A percentile compares a stretch with the other conserved stretches of the same genome.
Conservation (phyloP, 495 filamentous ascomycete genomes). For the Hypomontagnella monticulosa region DNA sequence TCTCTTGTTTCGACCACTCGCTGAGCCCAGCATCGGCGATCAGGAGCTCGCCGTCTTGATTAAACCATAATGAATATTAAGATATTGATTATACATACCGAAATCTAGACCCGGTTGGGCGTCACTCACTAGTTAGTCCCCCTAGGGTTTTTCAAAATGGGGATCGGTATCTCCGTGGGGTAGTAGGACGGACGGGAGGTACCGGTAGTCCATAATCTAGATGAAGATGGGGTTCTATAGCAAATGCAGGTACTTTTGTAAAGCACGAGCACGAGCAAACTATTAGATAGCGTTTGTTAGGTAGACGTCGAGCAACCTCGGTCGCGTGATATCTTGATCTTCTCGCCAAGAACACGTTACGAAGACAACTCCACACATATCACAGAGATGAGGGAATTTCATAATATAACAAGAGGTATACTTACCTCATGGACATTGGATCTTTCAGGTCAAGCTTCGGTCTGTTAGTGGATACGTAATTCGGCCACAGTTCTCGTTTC, state of each 20-base stretch:
- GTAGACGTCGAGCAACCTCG: not conserved
- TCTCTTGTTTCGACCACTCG: too few species aligned
- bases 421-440: constrained; percentile 30
- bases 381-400: not conserved
- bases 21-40: not conserved
- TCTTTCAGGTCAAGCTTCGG: not conserved
- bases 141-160: not conserved
- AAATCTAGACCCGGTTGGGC: constrained; percentile 8
- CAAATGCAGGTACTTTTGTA: constrained; percentile 4
- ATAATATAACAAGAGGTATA: not conserved
- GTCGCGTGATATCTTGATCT: constrained; percentile 12
- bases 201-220: not conserved
- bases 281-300: constrained; percentile 3
- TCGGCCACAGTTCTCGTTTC: constrained; percentile 4
- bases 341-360: constrained; percentile 8
- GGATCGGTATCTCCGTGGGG: constrained; percentile 7
- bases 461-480: not conserved
- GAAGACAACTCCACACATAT: not conserved
- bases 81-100: not conserved
- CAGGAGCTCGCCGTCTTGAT: not conserved
- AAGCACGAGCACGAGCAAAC: not conserved
- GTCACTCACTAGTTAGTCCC: not conserved
- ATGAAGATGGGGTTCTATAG: not conserved
- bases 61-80: not conserved
- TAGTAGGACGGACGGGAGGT: not conserved